Percentiles rank a stretch among this genome's conserved stretches.
These are phyloP conservation scores for Melastoma candidum DNA, from an alignment of 441 rosid species.

Conservation along the genomic window DNA sequence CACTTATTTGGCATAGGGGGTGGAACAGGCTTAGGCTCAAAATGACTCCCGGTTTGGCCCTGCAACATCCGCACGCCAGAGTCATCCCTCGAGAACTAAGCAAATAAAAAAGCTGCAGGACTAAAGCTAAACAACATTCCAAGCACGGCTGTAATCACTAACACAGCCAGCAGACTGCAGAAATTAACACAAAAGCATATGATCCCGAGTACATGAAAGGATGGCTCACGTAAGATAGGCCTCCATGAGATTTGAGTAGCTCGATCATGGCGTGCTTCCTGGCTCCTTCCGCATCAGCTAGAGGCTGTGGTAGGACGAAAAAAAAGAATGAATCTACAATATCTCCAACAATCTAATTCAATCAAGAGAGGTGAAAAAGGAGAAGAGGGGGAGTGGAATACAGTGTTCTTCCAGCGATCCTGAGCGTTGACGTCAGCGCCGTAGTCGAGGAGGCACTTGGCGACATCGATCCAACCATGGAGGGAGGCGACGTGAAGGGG, in stretches of 20 bases:
- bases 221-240: constrained; percentile 68
- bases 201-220: not conserved
- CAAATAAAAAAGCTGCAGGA: too few relatives aligned
- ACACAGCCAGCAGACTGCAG: not conserved
- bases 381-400: constrained; percentile 9
- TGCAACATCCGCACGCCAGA: constrained; percentile 19
- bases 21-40: constrained; percentile 87
- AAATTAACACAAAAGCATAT: not conserved
- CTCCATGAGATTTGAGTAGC: constrained; percentile 73
- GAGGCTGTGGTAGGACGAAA: constrained; percentile 39
- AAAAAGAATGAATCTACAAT: not conserved
- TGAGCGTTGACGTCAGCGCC: constrained; percentile 99
- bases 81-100: too few relatives aligned
- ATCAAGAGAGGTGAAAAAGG: not conserved
- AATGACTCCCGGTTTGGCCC: constrained; percentile 99
- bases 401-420: constrained; percentile 99
- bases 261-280: constrained; percentile 67
- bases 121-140: too few relatives aligned
- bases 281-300: constrained; percentile 99
- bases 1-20: constrained; percentile 71
- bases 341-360: not conserved
- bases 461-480: constrained; percentile 92
- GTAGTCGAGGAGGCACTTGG: constrained; percentile 64
- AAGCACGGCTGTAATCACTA: too few relatives aligned
- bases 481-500: constrained; percentile 95